Evolutionary conservation across 805 yeast species (phyloP), one percentile per base, ranked within the genome.

Genomic region (Candida broadrunensis): DNA sequence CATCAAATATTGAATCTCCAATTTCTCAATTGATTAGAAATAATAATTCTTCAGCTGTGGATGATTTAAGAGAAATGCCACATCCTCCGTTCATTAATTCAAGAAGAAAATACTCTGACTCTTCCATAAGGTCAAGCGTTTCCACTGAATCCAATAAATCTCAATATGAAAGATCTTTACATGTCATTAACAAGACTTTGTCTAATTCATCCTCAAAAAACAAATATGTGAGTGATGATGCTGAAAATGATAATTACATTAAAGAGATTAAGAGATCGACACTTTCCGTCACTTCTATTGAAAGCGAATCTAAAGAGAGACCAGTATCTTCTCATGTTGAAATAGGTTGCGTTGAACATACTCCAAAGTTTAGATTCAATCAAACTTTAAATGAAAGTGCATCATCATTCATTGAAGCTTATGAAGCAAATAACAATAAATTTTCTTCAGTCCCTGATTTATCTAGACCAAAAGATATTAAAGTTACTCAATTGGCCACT

Each of bases 281-380:
- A 5, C 18, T 15, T 6, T 29, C 32, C 26, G 15, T 30, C 3
- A 34, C 34, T 13, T 29, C 24, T 13, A 20, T 19, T 9, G 35
- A 39, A 16, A 31, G 38, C 4, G 37, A 32, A 12, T 35, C 16
- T 3, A 35, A 39, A 17, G 50, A 56, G 4, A 44, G 60, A 37
- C 62, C 60, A 15, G 36, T 37, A 17, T 56, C 61, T 3, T 51
- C 58, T 15, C 42, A 47, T 13, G 63, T 54, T 6, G 55, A 51
- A 40, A 38, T 56, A 24, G 9, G 6, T 8, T 5, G 18, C 6
- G 3, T 29, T 13, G 24, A 20, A 14, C 6, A 11, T 12, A 7
- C 16, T 20, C 23, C 35, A 32, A 18, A 17, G 24, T 5, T 18
- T n/a, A 9, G 18, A 9, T 18, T 15, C 4, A 14, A 15, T 7